Percentiles rank a stretch among this genome's conserved stretches.
Conservation (phyloP, 345 rosid species). For the Physaria fendleri region DNA sequence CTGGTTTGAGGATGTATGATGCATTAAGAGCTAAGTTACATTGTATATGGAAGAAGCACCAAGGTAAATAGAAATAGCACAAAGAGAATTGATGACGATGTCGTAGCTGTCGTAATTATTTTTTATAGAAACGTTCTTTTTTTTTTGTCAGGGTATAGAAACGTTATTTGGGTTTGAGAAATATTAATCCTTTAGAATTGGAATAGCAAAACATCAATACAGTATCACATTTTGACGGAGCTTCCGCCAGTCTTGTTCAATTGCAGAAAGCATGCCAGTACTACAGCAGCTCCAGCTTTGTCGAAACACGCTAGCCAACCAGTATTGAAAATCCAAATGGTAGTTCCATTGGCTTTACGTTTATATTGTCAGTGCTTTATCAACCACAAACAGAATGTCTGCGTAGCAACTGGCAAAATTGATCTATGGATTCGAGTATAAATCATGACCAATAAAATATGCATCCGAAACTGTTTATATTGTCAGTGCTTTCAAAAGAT, state of each 20-base stretch:
- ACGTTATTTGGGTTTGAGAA: background rate
- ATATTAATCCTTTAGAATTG: background rate
- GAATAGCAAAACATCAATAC: too few species aligned
- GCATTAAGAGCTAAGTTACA: constrained; percentile 39
- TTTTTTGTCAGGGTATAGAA: too few species aligned
- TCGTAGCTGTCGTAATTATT: background rate
- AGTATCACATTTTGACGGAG: too few species aligned
- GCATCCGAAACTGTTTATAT: background rate
- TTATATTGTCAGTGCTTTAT: too few species aligned
- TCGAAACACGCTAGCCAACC: background rate
- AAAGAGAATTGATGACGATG: background rate
- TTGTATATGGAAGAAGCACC: constrained; percentile 98
- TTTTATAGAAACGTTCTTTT: background rate
- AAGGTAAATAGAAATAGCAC: constrained; percentile 67
- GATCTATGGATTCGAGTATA: too few species aligned
- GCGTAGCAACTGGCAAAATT: too few species aligned
- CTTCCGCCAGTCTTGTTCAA: background rate
- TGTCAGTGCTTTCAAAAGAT: background rate
- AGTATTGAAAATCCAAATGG: too few species aligned
- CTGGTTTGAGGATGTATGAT: background rate
- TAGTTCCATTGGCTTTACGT: too few species aligned
- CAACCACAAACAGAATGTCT: too few species aligned
- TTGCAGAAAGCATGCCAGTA: background rate
- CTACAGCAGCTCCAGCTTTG: background rate
- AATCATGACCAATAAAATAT: too few species aligned